phyloP scores from a whole-genome alignment of 257 asterid species.

The Dorcoceras hygrometricum region DNA sequence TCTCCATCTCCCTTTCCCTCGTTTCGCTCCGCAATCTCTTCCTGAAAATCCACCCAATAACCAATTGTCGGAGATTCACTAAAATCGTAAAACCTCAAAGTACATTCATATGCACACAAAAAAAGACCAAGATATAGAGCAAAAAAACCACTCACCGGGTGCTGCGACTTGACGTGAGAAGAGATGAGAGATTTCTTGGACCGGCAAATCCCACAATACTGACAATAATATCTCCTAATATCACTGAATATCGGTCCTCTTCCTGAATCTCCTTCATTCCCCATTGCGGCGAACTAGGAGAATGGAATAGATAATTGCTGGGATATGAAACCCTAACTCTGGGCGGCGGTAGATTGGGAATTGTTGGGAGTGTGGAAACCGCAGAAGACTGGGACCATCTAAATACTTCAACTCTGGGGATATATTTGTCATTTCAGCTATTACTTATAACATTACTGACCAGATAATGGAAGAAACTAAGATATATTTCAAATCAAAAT shows the following conservation, averaged over 20 bases:
- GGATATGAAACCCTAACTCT: too few species aligned
- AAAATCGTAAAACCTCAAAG: not conserved
- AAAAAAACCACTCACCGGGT: slow-evolving; percentile 39
- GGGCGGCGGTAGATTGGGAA: too few species aligned
- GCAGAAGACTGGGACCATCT: too few species aligned
- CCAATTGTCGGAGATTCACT: not conserved
- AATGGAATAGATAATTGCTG: too few species aligned
- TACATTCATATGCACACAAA: not conserved
- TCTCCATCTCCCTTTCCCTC: slow-evolving; percentile 25
- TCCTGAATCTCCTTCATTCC: slow-evolving; percentile 28
- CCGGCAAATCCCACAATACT: slow-evolving; percentile 84
- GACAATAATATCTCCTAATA: slow-evolving; percentile 69
- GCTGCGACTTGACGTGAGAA: slow-evolving; percentile 56
- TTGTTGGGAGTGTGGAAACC: too few species aligned
- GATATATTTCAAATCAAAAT: too few species aligned
- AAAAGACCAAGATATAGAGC: too few species aligned
- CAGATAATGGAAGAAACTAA: too few species aligned
- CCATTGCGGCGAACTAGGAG: not conserved
- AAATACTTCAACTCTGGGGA: not conserved
- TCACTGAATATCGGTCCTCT: slow-evolving; percentile 54
- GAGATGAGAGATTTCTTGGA: slow-evolving; percentile 76
- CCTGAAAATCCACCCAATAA: slow-evolving; percentile 32
- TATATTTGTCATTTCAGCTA: too few species aligned
- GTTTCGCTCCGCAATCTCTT: slow-evolving; percentile 31
- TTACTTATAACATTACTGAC: too few species aligned